Evolutionary conservation across 805 yeast species (phyloP), one percentile per base, ranked within the genome.

Genomic region (Komagataella kurtzmanii): DNA sequence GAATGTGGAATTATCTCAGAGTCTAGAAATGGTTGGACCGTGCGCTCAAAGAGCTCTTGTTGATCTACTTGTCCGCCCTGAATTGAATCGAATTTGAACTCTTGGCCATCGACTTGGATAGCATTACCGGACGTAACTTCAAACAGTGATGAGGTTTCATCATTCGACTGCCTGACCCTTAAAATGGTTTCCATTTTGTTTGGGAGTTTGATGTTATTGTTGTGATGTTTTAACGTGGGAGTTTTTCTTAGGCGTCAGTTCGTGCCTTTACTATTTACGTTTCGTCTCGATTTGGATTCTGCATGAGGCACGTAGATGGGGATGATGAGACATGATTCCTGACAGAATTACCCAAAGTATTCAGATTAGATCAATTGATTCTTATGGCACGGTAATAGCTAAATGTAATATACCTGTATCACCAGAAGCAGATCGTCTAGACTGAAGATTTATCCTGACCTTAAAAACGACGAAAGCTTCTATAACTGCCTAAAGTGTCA

Each of bases 1-100:
- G 66, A 68, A 2, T 56, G 56, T 3, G 67, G 43, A n/a, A 64
- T 52, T 3, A 64, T 52, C 12, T 59, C 52, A 2, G 58, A 54
- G 40, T 66, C 63, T 23, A 73, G 64, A 48, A 70, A 57, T 3
- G 70, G 68, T 36, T 55, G 52, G 7, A 69, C 65, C 10, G 66
- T 62, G 1, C 55, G 55, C 8, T 63, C 61, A 61, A 69, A 76
- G 3, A 74, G 57, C 14, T 71, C 67, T 21, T 57, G 52, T 47
- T 73, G 76, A 14, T 56, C 49, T 0, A 66, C 52, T 1, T 57
- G 54, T 14, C 62, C 69, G n/a, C 54, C 55, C 49, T 69, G 65
- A 4, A 70, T 56, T 23, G 61, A 55, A 3, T 61, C 40, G n/a
- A 30, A 30, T 2, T 30, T 30, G n/a, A 30, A 30, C 14, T 30